Percentiles rank a stretch among this genome's conserved stretches.
These are phyloP conservation scores for Larix sibirica DNA, from an alignment of 83 land plant species.

Conservation along the genomic window DNA sequence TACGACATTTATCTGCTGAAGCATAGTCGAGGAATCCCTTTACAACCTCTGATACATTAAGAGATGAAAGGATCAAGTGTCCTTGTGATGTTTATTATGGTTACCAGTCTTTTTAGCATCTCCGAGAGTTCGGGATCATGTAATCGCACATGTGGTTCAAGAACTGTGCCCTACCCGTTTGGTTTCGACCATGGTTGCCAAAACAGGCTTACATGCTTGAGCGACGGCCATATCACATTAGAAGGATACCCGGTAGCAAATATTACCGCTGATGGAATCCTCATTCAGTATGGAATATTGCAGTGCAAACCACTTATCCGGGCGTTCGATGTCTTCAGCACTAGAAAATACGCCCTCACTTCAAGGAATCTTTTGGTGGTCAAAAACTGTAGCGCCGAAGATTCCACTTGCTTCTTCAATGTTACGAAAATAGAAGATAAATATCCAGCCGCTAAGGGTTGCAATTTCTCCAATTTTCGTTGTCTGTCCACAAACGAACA, in stretches of 20 bases:
- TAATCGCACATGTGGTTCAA: constrained; percentile 20
- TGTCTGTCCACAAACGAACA: constrained; percentile 20
- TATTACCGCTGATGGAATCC: constrained; percentile 27
- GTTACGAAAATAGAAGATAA: not conserved
- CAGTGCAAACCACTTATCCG: constrained; percentile 20
- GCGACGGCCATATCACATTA: constrained; percentile 7
- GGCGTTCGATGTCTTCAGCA: constrained; percentile 11
- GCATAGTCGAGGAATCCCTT: too few relatives aligned
- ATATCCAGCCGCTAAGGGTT: not conserved
- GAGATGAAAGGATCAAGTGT: constrained; percentile 8
- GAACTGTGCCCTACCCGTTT: constrained; percentile 41
- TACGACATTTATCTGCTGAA: too few relatives aligned
- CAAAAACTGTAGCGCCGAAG: constrained; percentile 24
- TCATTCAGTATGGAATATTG: constrained; percentile 22
- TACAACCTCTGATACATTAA: too few relatives aligned
- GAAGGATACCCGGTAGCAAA: constrained; percentile 28
- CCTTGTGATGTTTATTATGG: not conserved
- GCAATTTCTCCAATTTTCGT: constrained; percentile 16
- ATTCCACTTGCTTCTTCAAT: not conserved
- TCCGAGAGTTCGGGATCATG: not conserved
- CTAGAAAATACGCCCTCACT: constrained; percentile 31
- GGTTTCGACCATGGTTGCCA: constrained; percentile 41
- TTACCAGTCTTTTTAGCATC: not conserved
- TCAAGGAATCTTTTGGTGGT: constrained; percentile 32
- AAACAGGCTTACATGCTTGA: constrained; percentile 30